phyloP scores from a whole-genome alignment of 257 asterid species.

The Ajuga chamaepitys region DNA sequence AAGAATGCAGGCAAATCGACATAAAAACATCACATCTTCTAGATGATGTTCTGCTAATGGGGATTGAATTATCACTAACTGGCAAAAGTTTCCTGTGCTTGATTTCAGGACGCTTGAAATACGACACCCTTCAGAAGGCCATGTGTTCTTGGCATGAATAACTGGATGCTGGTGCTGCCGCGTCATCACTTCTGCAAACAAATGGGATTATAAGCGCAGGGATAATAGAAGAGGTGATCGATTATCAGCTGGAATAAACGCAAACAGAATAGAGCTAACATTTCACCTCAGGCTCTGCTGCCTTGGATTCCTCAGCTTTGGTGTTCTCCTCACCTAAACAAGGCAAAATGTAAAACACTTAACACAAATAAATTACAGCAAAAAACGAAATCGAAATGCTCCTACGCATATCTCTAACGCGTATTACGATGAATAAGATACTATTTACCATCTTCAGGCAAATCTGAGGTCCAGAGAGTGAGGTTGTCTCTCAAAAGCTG shows the following conservation, averaged over 20 bases:
- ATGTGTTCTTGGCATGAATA: not conserved
- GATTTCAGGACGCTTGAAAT: not conserved
- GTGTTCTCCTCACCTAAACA: constrained; percentile 53
- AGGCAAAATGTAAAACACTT: not conserved
- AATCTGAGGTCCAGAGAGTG: constrained; percentile 84
- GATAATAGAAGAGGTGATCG: not conserved
- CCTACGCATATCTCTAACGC: not conserved
- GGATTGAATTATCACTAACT: not conserved
- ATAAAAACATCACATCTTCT: not conserved
- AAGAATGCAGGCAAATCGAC: not conserved
- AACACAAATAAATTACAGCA: not conserved
- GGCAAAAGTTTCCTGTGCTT: constrained; percentile 5
- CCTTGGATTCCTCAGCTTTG: constrained; percentile 46
- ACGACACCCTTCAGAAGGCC: constrained; percentile 12
- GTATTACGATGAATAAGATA: not conserved
- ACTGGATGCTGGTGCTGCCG: not conserved
- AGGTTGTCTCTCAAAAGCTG: constrained; percentile 82
- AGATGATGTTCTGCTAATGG: not conserved
- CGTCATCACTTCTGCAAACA: constrained; percentile 19
- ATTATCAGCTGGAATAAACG: not conserved
- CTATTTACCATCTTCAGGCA: constrained; percentile 69
- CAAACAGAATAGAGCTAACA: not conserved
- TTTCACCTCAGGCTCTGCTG: constrained; percentile 48
- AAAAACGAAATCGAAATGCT: not conserved
- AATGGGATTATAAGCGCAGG: not conserved